These are phyloP conservation scores for Aspergillus hortae DNA, from an alignment of 2,329 filamentous ascomycete genomes.

Conservation along the genomic window DNA sequence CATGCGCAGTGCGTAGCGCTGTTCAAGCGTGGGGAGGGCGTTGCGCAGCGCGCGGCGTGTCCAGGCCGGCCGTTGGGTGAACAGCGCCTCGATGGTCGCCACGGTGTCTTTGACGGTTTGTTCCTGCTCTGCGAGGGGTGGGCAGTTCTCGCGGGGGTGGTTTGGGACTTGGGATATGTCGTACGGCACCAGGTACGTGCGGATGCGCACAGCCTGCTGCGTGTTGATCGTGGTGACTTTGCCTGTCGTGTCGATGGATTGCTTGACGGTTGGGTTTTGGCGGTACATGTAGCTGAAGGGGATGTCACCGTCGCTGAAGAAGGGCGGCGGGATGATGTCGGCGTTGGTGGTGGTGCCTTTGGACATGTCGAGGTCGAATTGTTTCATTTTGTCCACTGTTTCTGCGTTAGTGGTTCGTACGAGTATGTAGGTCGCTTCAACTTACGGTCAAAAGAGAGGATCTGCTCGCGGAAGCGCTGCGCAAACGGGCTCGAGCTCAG, in stretches of 20 bases:
- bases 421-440: conserved; percentile 2
- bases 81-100: conserved; percentile 59
- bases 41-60: conserved; percentile 81
- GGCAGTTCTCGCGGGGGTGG: conserved; percentile 56
- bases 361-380: conserved; percentile 65
- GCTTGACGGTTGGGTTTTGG: conserved; percentile 76
- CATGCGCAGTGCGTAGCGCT: conserved; percentile 60
- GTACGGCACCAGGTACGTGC: conserved; percentile 56
- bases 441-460: conserved; percentile 69
- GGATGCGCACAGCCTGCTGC: conserved; percentile 57
- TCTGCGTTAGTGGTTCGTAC: background rate
- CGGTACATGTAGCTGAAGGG: conserved; percentile 73
- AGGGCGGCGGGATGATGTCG: conserved; percentile 74
- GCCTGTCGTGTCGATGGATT: conserved; percentile 54
- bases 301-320: conserved; percentile 69
- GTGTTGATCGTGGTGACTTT: conserved; percentile 58
- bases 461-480: conserved; percentile 64
- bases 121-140: conserved; percentile 48
- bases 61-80: conserved; percentile 76
- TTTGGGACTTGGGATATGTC: conserved; percentile 62
- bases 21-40: conserved; percentile 53
- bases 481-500: conserved; percentile 67
- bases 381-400: conserved; percentile 54
- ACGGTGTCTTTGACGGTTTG: conserved; percentile 63
- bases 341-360: conserved; percentile 58